Evolutionary conservation across 1,284 basidiomycete genomes (phyloP).

Genomic region (Porogramme epimiltina): DNA sequence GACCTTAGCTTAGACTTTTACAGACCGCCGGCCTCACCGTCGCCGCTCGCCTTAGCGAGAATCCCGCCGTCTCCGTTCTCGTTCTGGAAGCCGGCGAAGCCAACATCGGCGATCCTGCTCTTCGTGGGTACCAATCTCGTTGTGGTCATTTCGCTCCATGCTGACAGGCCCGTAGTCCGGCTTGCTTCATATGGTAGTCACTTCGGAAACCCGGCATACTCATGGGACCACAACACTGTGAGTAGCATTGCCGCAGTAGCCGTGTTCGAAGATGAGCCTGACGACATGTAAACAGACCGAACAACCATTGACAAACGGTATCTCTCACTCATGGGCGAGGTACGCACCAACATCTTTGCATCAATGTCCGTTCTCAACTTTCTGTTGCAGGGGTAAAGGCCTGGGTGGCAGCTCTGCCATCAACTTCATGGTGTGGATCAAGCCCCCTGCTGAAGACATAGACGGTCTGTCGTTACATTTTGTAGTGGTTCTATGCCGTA

Average conservation of each 20-base stretch:
- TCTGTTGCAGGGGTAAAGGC: conserved; percentile 21
- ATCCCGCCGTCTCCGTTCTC: conserved; percentile 37
- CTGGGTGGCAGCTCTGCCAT: conserved; percentile 27
- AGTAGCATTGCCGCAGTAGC: not conserved
- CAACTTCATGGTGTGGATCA: conserved; percentile 27
- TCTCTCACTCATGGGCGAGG: conserved; percentile 19
- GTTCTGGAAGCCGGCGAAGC: conserved; percentile 37
- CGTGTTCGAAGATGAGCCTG: not conserved
- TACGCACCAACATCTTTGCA: conserved; percentile 1
- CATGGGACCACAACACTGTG: conserved; percentile 34
- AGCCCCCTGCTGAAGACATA: conserved; percentile 23
- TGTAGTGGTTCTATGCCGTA: no score
- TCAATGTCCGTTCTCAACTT: not conserved
- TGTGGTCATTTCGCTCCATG: not conserved
- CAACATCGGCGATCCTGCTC: conserved; percentile 26
- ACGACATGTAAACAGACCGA: conserved; percentile 11
- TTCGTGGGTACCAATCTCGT: conserved; percentile 20
- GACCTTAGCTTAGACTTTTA: not conserved
- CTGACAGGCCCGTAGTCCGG: conserved; percentile 21
- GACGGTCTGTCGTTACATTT: conserved; percentile 13
- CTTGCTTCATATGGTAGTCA: conserved; percentile 30
- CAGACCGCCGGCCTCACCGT: conserved; percentile 48
- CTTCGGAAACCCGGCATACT: conserved; percentile 28
- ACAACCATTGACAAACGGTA: conserved; percentile 18
- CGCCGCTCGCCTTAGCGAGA: conserved; percentile 47